Conservation (phyloP, 371 early-diverging fungal genomes). For the Dinochytrium kinnereticum region DNA sequence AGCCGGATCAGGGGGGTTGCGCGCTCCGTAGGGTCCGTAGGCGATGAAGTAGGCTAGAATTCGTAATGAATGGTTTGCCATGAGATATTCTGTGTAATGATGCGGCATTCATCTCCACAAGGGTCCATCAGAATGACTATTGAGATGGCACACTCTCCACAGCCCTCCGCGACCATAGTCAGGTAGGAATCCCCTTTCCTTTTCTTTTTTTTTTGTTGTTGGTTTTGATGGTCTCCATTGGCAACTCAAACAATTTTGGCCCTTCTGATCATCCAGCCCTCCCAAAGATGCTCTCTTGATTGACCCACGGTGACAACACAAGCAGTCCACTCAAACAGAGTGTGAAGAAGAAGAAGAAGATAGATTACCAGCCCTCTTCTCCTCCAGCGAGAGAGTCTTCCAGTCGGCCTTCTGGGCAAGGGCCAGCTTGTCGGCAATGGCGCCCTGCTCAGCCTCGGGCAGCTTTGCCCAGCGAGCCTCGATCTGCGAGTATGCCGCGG, state of each 20-base stretch:
- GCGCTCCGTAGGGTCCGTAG: constrained; percentile 93
- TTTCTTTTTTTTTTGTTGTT: not conserved
- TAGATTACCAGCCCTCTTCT: constrained; percentile 90
- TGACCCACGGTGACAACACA: too few relatives aligned
- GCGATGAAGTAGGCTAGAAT: constrained; percentile 93
- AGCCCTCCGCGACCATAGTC: not conserved
- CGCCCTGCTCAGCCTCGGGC: constrained; percentile 82
- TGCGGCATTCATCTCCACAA: too few relatives aligned
- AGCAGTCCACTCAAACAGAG: not conserved
- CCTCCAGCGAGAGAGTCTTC: constrained; percentile 85
- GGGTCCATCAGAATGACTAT: too few relatives aligned
- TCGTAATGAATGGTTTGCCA: too few relatives aligned
- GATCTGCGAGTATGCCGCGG: constrained; percentile 23
- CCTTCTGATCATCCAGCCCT: not conserved
- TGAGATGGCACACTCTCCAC: too few relatives aligned
- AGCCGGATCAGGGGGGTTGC: constrained; percentile 79
- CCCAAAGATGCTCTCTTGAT: not conserved
- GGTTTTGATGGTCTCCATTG: not conserved
- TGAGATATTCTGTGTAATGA: too few relatives aligned
- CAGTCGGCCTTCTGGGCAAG: constrained; percentile 93
- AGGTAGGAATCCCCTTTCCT: not conserved
- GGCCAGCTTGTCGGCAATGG: constrained; percentile 78
- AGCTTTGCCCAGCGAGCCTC: constrained; percentile 86
- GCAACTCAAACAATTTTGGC: not conserved
- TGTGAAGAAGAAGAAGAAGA: not conserved